Evolutionary conservation across 495 filamentous ascomycete genomes (phyloP).

Genomic region (Poronia punctata): DNA sequence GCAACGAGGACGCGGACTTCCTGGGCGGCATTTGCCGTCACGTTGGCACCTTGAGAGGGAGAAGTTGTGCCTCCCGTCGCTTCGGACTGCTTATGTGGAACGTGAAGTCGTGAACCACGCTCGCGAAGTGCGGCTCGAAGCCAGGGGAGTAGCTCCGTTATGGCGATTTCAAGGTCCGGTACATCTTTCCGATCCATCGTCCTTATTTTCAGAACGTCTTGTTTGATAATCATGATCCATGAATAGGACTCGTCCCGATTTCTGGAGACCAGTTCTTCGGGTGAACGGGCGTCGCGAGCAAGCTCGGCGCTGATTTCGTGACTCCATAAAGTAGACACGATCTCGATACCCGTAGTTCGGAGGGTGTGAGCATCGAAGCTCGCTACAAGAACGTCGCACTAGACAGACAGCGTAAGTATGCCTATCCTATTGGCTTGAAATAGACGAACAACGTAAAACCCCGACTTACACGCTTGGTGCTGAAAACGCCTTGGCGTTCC

Average conservation of each 20-base stretch:
- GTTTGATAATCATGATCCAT: constrained; percentile 83
- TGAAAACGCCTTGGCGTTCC: constrained; percentile 50
- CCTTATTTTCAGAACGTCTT: constrained; percentile 71
- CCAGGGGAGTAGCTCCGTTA: constrained; percentile 69
- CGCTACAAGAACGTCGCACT: constrained; percentile 85
- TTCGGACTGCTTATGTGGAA: constrained; percentile 31
- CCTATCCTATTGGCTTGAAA: background rate
- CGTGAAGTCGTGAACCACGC: constrained; percentile 48
- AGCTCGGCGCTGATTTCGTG: constrained; percentile 87
- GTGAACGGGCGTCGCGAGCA: constrained; percentile 62
- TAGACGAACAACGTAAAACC: background rate
- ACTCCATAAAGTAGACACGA: constrained; percentile 74
- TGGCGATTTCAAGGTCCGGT: constrained; percentile 66
- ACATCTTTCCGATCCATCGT: constrained; percentile 65
- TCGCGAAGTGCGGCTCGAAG: constrained; percentile 79
- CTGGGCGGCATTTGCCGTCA: constrained; percentile 44
- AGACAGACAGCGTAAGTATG: background rate
- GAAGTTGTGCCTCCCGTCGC: constrained; percentile 35
- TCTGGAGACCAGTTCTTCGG: constrained; percentile 68
- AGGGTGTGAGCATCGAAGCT: constrained; percentile 75
- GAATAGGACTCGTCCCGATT: constrained; percentile 68
- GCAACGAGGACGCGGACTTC: constrained; percentile 78
- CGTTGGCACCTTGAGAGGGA: constrained; percentile 27
- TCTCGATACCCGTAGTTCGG: constrained; percentile 64
- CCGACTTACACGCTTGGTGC: constrained; percentile 53